Percentiles rank a stretch among this genome's conserved stretches.
Conservation (phyloP, 202 grass and related monocot species). For the Setaria viridis region DNA sequence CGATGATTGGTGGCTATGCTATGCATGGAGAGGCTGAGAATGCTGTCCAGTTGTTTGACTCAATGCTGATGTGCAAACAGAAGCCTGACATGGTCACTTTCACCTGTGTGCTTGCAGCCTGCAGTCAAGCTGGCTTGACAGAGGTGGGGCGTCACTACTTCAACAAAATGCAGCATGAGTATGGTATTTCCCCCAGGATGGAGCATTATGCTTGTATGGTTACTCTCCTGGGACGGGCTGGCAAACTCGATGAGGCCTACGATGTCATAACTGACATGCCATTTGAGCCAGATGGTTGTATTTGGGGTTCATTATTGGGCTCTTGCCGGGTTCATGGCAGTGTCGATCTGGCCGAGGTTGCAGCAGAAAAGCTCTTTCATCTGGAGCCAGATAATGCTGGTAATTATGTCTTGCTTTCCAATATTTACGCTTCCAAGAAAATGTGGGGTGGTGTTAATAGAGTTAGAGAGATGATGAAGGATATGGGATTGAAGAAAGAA, state of each 20-base stretch:
- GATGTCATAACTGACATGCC: conserved; percentile 68
- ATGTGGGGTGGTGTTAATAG: conserved; percentile 67
- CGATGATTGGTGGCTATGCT: conserved; percentile 82
- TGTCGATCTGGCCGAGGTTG: conserved; percentile 57
- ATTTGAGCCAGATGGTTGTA: conserved; percentile 61
- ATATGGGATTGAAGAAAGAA: conserved; percentile 67
- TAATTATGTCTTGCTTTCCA: conserved; percentile 81
- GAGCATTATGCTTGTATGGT: conserved; percentile 84
- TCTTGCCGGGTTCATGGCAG: conserved; percentile 68
- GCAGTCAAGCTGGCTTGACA: conserved; percentile 62
- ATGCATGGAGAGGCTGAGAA: conserved; percentile 74
- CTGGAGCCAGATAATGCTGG: conserved; percentile 74
- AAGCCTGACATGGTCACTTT: conserved; percentile 78
- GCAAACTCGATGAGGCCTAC: conserved; percentile 66
- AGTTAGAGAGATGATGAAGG: conserved; percentile 66
- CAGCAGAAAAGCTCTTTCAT: conserved; percentile 63
- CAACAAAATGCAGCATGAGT: conserved; percentile 52
- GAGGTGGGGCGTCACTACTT: conserved; percentile 59
- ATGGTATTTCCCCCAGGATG: conserved; percentile 57
- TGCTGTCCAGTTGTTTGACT: conserved; percentile 64
- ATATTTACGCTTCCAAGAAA: conserved; percentile 80
- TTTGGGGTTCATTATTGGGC: conserved; percentile 72
- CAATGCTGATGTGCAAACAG: conserved; percentile 58
- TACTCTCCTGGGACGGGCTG: conserved; percentile 66
- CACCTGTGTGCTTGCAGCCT: conserved; percentile 71